Base-by-base conservation (phyloP, 2,329 filamentous ascomycete species). In the Penicillium sp. region DNA sequence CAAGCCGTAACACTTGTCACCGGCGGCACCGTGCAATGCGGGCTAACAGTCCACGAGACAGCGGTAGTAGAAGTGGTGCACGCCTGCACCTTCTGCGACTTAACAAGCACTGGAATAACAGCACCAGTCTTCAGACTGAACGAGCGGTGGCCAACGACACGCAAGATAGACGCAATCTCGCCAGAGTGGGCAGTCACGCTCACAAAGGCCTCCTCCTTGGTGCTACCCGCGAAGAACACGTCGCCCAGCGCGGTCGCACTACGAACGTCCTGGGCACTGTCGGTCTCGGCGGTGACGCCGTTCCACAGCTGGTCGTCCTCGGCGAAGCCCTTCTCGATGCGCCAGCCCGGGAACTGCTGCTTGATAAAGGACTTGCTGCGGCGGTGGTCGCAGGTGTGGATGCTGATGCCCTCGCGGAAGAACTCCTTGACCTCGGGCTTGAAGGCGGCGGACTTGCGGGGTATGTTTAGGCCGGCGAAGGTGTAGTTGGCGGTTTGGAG, bases 341-440 rank as follows among this genome's bases (percentile, higher is more conserved):
- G 67, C 73, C 78, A 86, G 2, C 58, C 63, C 0, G 84, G 84
- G 65, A 83, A 86, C 14, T 76, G 68, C 1, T 67, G 34, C 17
- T 76, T 70, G 62, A 88, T 86, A 51, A 77, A 79, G 0, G 76
- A 73, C 53, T 75, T 78, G 59, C 69, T 78, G 58, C 77, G 81
- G 17, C 85, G 79, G 20, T 82, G 79, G 68, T 88, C 84, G 63
- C 86, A 88, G 0, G 85, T 88, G 70, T 88, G 85, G 41, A 84
- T 78, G 42, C 82, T 84, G 38, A 87, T 81, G 1, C 80, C 79
- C 69, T 88, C 86, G 15, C 85, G 77, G 51, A 87, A 76, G 34
- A 81, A 70, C 68, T 87, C 85, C 67, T 86, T 86, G 63, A 88
- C 72, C 0, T 78, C 72, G 0, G 84, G 85, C 5, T 73, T 67